Conservation (phyloP, 1,139 yeast species). For the Meyerozyma elateridarum region DNA sequence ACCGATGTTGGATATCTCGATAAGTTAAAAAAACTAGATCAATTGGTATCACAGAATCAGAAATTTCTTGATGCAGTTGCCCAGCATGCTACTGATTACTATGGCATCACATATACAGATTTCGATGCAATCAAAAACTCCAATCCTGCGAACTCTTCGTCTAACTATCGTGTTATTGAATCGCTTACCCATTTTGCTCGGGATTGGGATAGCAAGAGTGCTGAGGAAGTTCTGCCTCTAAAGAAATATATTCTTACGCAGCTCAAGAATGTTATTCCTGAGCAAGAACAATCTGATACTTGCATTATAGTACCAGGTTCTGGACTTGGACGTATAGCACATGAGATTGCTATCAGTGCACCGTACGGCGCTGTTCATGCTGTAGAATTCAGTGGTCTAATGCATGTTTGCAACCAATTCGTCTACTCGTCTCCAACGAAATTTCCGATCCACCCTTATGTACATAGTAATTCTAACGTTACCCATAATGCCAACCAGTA, state of each 20-base stretch:
- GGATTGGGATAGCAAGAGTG: slow-evolving; percentile 57
- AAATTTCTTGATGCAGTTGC: slow-evolving; percentile 42
- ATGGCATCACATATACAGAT: slow-evolving; percentile 36
- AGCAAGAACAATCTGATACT: slow-evolving; percentile 27
- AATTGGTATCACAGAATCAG: slow-evolving; percentile 41
- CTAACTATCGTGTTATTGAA: slow-evolving; percentile 60
- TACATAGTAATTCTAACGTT: slow-evolving; percentile 74
- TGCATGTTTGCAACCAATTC: slow-evolving; percentile 62
- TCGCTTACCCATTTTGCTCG: slow-evolving; percentile 67
- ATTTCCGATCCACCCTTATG: slow-evolving; percentile 51
- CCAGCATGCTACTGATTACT: slow-evolving; percentile 29
- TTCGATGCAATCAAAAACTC: slow-evolving; percentile 22
- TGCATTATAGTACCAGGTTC: slow-evolving; percentile 71
- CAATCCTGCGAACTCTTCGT: slow-evolving; percentile 20
- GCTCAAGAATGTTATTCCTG: slow-evolving; percentile 25
- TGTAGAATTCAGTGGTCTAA: slow-evolving; percentile 66
- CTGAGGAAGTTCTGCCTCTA: slow-evolving; percentile 49
- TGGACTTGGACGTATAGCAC: slow-evolving; percentile 71
- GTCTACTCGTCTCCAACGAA: slow-evolving; percentile 27
- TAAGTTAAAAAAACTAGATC: slow-evolving; percentile 46
- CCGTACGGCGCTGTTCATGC: slow-evolving; percentile 51
- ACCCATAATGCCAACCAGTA: slow-evolving; percentile 46
- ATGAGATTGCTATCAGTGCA: slow-evolving; percentile 42
- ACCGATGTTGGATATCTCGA: slow-evolving; percentile 51
- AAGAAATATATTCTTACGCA: slow-evolving; percentile 41